Evolutionary conservation across 192 early-diverging fungal species (phyloP), one percentile per base, ranked within the genome.

Genomic region (Radiomyces spectabilis): DNA sequence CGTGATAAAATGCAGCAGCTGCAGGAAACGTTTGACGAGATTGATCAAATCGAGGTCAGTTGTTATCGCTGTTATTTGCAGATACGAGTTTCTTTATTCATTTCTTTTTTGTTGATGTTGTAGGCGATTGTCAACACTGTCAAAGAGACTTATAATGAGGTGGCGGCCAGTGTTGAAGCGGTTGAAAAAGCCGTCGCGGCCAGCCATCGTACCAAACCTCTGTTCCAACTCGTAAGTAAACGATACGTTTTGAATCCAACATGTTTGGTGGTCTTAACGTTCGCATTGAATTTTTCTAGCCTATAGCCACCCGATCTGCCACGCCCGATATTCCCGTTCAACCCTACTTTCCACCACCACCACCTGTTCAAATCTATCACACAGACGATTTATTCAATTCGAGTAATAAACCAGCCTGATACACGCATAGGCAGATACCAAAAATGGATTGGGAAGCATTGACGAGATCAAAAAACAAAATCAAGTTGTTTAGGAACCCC

Each of bases 321-420:
- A 7, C 18, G 41, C 5, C 18, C 41, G 18, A 4, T 43, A 6
- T 16, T 22, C 41, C 45, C 3, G 45, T 47, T 4, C 45, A 47
- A 24, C 45, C 45, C 10, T 47, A 47, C 29, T 47, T 47, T 27
- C 45, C 45, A 27, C 45, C 45, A 4, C 45, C 45, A 6, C 19
- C 22, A 27, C 45, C 22, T 47, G 45, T 47, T 5, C 24, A 47
- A 13, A 47, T 47, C 13, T n/a, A n/a, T n/a, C n/a, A n/a, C n/a
- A n/a, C n/a, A n/a, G n/a, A n/a, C n/a, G n/a, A n/a, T n/a, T n/a
- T n/a, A n/a, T n/a, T n/a, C n/a, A n/a, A n/a, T n/a, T n/a, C n/a
- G n/a, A n/a, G n/a, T n/a, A n/a, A n/a, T n/a, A n/a, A n/a, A n/a
- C n/a, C n/a, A n/a, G n/a, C n/a, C n/a, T n/a, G n/a, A n/a, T n/a